Conservation (phyloP, 2,329 filamentous ascomycete genomes). For the Pyrenophora teres region DNA sequence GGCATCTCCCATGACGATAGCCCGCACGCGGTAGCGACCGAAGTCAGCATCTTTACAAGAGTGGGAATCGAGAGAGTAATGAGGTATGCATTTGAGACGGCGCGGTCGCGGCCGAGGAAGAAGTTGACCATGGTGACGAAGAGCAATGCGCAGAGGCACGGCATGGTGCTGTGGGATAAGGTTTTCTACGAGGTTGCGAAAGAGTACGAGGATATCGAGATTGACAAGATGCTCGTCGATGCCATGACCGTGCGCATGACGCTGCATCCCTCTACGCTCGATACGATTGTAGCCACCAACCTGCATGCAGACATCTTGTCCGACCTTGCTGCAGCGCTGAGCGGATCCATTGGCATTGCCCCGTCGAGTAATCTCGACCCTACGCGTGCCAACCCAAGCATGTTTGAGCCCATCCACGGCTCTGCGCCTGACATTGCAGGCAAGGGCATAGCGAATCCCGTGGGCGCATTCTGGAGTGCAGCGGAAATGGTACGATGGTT, state of each 20-base stretch:
- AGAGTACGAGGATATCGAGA: slow-evolving; percentile 52
- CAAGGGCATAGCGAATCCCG: slow-evolving; percentile 65
- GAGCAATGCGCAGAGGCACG: slow-evolving; percentile 55
- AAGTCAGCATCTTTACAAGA: slow-evolving; percentile 54
- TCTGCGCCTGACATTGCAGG: slow-evolving; percentile 69
- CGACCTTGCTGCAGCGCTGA: slow-evolving; percentile 68
- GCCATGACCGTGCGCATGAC: slow-evolving; percentile 58
- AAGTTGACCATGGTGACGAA: slow-evolving; percentile 58
- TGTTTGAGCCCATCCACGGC: slow-evolving; percentile 69
- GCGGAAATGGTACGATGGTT: slow-evolving; percentile 70
- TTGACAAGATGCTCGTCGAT: slow-evolving; percentile 57
- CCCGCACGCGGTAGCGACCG: slow-evolving; percentile 51
- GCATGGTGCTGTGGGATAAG: slow-evolving; percentile 57
- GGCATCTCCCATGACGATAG: slow-evolving; percentile 51
- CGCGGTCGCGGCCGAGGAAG: slow-evolving; percentile 49
- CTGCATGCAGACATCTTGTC: slow-evolving; percentile 66
- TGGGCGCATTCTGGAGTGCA: slow-evolving; percentile 71
- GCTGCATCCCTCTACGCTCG: slow-evolving; percentile 51
- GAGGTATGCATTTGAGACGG: slow-evolving; percentile 55
- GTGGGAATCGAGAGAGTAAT: slow-evolving; percentile 55
- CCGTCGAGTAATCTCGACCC: slow-evolving; percentile 71
- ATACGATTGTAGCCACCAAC: slow-evolving; percentile 57
- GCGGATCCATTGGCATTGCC: slow-evolving; percentile 70
- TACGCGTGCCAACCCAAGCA: slow-evolving; percentile 59
- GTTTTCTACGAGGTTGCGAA: slow-evolving; percentile 54